phyloP scores from a whole-genome alignment of 2,329 filamentous ascomycete species.

The Didymellaceae sp. region DNA sequence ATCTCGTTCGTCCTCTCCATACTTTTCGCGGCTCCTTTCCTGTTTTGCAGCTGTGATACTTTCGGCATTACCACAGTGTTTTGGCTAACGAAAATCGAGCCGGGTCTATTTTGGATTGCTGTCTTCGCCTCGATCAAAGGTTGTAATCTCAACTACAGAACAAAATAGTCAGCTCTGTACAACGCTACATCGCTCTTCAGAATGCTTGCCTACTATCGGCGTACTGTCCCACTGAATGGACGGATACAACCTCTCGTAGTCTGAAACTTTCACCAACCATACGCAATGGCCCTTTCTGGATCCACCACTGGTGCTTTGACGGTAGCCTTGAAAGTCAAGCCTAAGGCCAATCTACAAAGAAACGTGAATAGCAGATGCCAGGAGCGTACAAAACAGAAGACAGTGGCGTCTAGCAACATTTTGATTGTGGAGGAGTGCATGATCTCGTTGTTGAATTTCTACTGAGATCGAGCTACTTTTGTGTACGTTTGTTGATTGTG shows the following conservation, averaged over 20 bases:
- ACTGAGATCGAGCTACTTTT: constrained; percentile 3
- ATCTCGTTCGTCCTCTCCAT: too few relatives aligned
- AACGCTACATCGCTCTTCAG: too few relatives aligned
- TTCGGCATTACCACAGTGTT: too few relatives aligned
- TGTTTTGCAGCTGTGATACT: too few relatives aligned
- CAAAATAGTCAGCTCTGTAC: not conserved
- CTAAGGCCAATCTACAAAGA: constrained; percentile 1
- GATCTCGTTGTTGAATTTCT: not conserved
- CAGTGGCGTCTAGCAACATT: not conserved
- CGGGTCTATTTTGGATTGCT: not conserved
- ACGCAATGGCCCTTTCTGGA: constrained; percentile 1
- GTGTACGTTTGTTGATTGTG: not conserved
- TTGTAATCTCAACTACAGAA: not conserved
- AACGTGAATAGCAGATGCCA: constrained; percentile 6
- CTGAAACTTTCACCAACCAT: constrained; percentile 4
- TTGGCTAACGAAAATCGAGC: too few relatives aligned
- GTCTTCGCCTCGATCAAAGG: not conserved
- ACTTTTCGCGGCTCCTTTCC: too few relatives aligned
- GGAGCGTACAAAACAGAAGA: constrained; percentile 3
- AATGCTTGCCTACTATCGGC: too few relatives aligned
- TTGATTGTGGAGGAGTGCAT: not conserved
- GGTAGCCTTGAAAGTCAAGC: constrained; percentile 7
- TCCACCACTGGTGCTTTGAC: not conserved
- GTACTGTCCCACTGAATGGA: too few relatives aligned
- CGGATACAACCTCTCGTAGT: too few relatives aligned